Percentiles rank a stretch among this genome's conserved stretches.
Evolutionary conservation across 768 basidiomycete genomes (phyloP).

Genomic region (Leccinum longicurvipes): DNA sequence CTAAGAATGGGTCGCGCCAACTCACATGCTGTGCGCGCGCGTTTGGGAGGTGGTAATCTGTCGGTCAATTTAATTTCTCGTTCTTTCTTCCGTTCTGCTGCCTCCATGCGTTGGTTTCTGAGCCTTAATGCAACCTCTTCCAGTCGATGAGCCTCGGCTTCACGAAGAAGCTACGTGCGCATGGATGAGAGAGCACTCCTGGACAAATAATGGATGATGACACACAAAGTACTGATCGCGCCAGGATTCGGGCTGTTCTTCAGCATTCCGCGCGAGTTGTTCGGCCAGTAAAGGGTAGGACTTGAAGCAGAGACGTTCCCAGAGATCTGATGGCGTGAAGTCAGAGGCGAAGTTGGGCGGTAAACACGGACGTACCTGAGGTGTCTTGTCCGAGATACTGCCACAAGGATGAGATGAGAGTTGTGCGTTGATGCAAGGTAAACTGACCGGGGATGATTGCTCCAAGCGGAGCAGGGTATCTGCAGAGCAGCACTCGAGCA

Average conservation of each 20-base stretch:
- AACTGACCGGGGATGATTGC: constrained; percentile 62
- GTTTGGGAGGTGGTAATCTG: constrained; percentile 63
- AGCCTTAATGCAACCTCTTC: constrained; percentile 62
- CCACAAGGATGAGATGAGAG: constrained; percentile 13
- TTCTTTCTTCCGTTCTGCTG: constrained; percentile 72
- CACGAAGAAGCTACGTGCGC: constrained; percentile 46
- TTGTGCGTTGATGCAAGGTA: constrained; percentile 5
- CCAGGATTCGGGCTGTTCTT: constrained; percentile 59
- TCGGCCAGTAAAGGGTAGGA: constrained; percentile 54
- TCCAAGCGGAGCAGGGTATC: constrained; percentile 71
- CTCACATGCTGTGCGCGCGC: constrained; percentile 58
- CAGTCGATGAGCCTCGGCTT: constrained; percentile 59
- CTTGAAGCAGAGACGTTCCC: constrained; percentile 62
- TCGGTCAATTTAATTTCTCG: constrained; percentile 75
- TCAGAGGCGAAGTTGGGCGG: constrained; percentile 3
- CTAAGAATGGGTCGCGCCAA: constrained; percentile 29
- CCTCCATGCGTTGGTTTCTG: constrained; percentile 63
- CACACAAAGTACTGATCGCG: constrained; percentile 66
- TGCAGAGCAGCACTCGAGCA: constrained; percentile 68
- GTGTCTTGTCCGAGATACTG: constrained; percentile 58
- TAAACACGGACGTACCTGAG: constrained; percentile 38
- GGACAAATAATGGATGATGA: constrained; percentile 1
- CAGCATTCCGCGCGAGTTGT: constrained; percentile 39
- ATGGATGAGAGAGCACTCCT: constrained; percentile 5
- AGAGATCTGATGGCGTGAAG: constrained; percentile 48